Conservation (phyloP, 306 rosid species). For the Pyrus pyrifolia region DNA sequence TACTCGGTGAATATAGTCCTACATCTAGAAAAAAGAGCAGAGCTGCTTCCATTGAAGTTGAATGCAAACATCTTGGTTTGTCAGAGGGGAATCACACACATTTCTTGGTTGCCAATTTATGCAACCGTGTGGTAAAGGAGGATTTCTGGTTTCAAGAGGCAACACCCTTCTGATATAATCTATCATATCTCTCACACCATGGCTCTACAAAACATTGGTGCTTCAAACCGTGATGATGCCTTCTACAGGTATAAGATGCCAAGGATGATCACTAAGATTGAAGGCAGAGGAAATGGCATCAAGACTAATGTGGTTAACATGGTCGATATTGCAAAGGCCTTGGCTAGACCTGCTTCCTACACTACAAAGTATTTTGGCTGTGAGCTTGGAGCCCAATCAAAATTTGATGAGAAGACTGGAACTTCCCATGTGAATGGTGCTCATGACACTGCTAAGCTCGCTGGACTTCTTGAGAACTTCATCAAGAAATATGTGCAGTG, state of each 20-base stretch:
- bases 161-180: constrained; percentile 14
- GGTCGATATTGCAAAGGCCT: constrained; percentile 83
- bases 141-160: constrained; percentile 2
- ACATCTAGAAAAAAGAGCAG: constrained; percentile 53
- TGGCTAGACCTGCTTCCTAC: constrained; percentile 76
- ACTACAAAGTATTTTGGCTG: constrained; percentile 75
- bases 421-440: constrained; percentile 69
- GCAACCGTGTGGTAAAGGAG: constrained; percentile 19
- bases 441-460: constrained; percentile 72
- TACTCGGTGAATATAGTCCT: constrained; percentile 65
- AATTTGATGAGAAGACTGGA: constrained; percentile 75
- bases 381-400: constrained; percentile 84
- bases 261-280: constrained; percentile 74
- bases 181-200: constrained; percentile 13
- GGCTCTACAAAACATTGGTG: constrained; percentile 83
- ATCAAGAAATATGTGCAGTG: constrained; percentile 83
- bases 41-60: constrained; percentile 17
- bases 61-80: constrained; percentile 40
- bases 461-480: constrained; percentile 72
- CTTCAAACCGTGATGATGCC: constrained; percentile 77
- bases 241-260: constrained; percentile 92
- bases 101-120: constrained; percentile 25
- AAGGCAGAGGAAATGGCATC: constrained; percentile 86
- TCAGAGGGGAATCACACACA: constrained; percentile 15
- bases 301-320: constrained; percentile 71